phyloP scores from a whole-genome alignment of 495 filamentous ascomycete species.

The Penicillium dipodomyicola region DNA sequence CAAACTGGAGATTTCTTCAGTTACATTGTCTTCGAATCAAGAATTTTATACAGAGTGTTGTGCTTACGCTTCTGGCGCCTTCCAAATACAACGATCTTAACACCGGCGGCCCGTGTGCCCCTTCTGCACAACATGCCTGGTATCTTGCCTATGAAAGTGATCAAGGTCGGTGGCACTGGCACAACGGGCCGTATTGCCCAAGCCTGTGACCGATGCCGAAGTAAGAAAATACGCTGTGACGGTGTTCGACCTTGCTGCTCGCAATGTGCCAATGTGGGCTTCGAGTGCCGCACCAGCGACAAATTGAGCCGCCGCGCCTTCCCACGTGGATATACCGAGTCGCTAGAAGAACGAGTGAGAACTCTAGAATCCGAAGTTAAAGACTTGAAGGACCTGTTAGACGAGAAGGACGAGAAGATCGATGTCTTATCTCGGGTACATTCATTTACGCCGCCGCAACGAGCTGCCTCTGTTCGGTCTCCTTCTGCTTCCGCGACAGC shows the following conservation, averaged over 20 bases:
- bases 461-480: slow-evolving; percentile 32
- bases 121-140: slow-evolving; percentile 76
- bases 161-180: slow-evolving; percentile 84
- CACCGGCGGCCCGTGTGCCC: slow-evolving; percentile 30
- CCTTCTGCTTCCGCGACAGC: slow-evolving; percentile 23
- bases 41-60: not conserved
- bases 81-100: slow-evolving; percentile 9
- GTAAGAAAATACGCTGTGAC: slow-evolving; percentile 94
- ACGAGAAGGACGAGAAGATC: slow-evolving; percentile 98
- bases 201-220: slow-evolving; percentile 93
- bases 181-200: slow-evolving; percentile 95
- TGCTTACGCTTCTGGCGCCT: not conserved
- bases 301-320: slow-evolving; percentile 95
- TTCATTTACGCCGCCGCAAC: slow-evolving; percentile 56
- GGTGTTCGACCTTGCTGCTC: slow-evolving; percentile 91
- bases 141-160: slow-evolving; percentile 99
- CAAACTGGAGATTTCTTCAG: not conserved
- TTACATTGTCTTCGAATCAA: not conserved
- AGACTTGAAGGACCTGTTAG: slow-evolving; percentile 88
- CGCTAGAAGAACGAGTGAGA: slow-evolving; percentile 89
- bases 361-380: slow-evolving; percentile 79
- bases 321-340: slow-evolving; percentile 95
- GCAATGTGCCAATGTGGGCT: slow-evolving; percentile 95
- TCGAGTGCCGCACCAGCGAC: slow-evolving; percentile 98
- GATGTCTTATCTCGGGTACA: slow-evolving; percentile 95